Conservation (phyloP, 164 flowering plant species). For the Magnolia kwangsiensis region DNA sequence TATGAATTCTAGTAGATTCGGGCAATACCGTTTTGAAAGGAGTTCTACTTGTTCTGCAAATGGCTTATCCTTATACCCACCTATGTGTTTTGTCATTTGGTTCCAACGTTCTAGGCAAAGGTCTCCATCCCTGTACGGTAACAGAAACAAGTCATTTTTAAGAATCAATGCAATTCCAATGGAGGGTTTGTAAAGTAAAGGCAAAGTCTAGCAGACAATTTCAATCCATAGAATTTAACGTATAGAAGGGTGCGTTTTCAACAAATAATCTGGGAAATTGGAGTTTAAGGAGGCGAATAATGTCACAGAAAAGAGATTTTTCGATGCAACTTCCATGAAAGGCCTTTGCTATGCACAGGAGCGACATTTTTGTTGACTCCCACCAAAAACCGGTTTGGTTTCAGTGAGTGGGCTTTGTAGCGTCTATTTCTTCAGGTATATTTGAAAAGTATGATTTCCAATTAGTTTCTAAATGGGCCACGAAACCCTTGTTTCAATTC, state of each 20-base stretch:
- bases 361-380: too few relatives aligned
- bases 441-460: too few relatives aligned
- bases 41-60: conserved; percentile 61
- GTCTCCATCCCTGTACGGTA: conserved; percentile 35
- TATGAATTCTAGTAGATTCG: conserved; percentile 31
- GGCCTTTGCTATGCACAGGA: too few relatives aligned
- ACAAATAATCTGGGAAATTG: background rate
- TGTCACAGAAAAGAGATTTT: too few relatives aligned
- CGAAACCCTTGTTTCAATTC: too few relatives aligned
- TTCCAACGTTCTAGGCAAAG: conserved; percentile 49
- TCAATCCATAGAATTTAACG: background rate
- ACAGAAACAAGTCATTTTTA: background rate
- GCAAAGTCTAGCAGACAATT: background rate
- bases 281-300: background rate
- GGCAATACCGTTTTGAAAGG: conserved; percentile 43
- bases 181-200: too few relatives aligned
- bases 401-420: too few relatives aligned
- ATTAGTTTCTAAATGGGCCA: too few relatives aligned
- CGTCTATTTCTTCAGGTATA: too few relatives aligned
- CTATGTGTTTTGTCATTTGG: conserved; percentile 58
- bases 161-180: too few relatives aligned
- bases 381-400: too few relatives aligned
- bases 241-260: background rate
- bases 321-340: too few relatives aligned
- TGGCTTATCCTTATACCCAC: conserved; percentile 34